Base-by-base conservation (phyloP, 352 stramenopile species). In the Phytophthora boehmeriae region DNA sequence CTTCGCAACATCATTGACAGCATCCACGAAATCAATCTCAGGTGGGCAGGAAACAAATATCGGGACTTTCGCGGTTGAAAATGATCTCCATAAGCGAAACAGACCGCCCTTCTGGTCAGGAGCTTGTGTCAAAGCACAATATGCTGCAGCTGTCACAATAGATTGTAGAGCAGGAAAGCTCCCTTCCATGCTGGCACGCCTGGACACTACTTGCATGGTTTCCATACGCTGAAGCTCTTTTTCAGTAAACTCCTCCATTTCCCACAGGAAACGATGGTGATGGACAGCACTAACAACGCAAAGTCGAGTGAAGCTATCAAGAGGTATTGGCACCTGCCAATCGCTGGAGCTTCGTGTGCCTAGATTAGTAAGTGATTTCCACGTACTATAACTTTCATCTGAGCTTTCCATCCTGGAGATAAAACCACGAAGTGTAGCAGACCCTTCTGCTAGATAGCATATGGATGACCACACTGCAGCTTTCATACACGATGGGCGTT, bases 21-120 rank as follows among this genome's bases (percentile, higher is more conserved):
- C 63, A 20, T 64, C 50, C 5, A 73, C 13, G 47, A 84, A 85
- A 53, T 87, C 66, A 17, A 66, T 70, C 0, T 55, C 76, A n/a
- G 54, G 34, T 0, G 52, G 42, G 10, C 63, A 75, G 5, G 46
- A 51, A 1, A 88, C 55, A 1, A 87, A 27, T 9, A 84, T 28
- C 1, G 81, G 79, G 1, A 46, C 41, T n/a, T 45, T 56, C 0
- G 66, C 13, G 16, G 39, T 82, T 13, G 78, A 85, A 42, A 80
- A 85, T 2, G 50, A 54, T 34, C 52, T 66, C 72, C 74, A 85
- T 20, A 83, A 60, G 41, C 57, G 62, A 46, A 61, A 65, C 19
- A 72, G 10, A 34, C 64, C 64, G 22, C 35, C 16, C 36, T 68
- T 41, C 2, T 25, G 30, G 28, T 65, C 41, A 2, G 64, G 53